Evolutionary conservation across 2,329 filamentous ascomycete species (phyloP).

Genomic region (Chlorencoelia australis): DNA sequence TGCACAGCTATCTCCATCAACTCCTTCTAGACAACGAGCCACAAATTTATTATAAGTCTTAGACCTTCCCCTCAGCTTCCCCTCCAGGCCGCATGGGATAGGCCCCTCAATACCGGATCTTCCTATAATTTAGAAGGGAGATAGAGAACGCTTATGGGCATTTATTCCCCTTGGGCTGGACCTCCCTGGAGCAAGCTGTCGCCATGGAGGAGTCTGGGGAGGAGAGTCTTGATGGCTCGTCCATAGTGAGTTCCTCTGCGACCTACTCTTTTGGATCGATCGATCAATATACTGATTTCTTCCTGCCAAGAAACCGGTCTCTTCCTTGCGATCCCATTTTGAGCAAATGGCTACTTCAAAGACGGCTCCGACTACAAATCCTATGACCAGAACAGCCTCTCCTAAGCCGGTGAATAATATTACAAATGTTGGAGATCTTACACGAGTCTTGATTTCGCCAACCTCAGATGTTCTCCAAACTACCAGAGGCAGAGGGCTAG

Average conservation of each 20-base stretch:
- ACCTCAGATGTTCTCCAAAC: conserved; percentile 11
- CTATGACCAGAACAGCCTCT: conserved; percentile 17
- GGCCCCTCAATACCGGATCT: no score
- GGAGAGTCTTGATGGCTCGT: conserved; percentile 65
- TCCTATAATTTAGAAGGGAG: no score
- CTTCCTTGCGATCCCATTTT: conserved; percentile 70
- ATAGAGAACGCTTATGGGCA: no score
- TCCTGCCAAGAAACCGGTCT: conserved; percentile 61
- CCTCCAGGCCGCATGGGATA: no score
- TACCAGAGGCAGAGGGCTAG: conserved; percentile 19
- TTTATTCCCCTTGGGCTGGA: no score
- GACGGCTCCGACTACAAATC: conserved; percentile 30
- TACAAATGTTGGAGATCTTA: conserved; percentile 13
- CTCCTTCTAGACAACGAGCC: no score
- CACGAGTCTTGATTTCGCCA: conserved; percentile 14
- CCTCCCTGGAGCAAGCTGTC: conserved; percentile 7
- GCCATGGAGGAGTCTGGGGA: conserved; percentile 35
- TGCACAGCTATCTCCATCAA: no score
- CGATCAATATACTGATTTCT: conserved; percentile 6
- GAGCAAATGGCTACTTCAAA: conserved; percentile 68
- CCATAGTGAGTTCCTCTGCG: conserved; percentile 55
- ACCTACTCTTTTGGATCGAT: background rate
- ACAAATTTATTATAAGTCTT: no score
- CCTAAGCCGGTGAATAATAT: conserved; percentile 19
- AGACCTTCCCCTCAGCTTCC: no score